phyloP scores from a whole-genome alignment of 768 basidiomycete species.

The Boletus vermiculosoides region DNA sequence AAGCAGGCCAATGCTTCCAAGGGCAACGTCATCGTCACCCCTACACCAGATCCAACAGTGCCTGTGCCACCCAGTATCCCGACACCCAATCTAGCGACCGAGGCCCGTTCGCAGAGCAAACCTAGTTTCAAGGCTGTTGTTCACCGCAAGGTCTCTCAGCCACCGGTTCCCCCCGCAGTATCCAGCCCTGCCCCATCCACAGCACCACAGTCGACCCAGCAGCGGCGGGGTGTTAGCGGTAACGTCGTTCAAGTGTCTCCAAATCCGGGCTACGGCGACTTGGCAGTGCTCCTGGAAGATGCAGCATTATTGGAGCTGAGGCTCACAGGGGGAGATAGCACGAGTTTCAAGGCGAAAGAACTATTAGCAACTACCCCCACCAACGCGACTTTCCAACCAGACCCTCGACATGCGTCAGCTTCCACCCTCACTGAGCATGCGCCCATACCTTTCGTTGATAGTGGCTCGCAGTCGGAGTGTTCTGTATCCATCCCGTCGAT shows the following conservation, averaged over 20 bases:
- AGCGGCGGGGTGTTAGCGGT: constrained; percentile 27
- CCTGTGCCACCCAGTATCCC: constrained; percentile 4
- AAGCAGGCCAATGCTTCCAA: background rate
- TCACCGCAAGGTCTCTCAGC: constrained; percentile 51
- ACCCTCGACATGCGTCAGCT: constrained; percentile 21
- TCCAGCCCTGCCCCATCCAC: constrained; percentile 17
- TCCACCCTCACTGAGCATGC: constrained; percentile 23
- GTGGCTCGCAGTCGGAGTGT: constrained; percentile 23
- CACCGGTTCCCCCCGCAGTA: constrained; percentile 15
- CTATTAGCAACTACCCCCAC: constrained; percentile 25
- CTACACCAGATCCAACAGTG: constrained; percentile 3
- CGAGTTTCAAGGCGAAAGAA: constrained; percentile 9
- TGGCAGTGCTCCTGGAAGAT: constrained; percentile 54
- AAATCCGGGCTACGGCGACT: constrained; percentile 52
- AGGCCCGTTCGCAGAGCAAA: constrained; percentile 12
- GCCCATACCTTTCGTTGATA: constrained; percentile 15
- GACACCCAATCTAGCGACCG: constrained; percentile 7
- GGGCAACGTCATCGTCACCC: background rate
- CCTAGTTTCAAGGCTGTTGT: constrained; percentile 55
- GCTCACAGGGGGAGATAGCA: constrained; percentile 45
- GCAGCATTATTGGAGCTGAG: constrained; percentile 57
- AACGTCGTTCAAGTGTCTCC: constrained; percentile 35
- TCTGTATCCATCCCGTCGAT: constrained; percentile 33
- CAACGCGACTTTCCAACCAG: constrained; percentile 21
- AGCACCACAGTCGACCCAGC: constrained; percentile 29